Evolutionary conservation across 495 filamentous ascomycete genomes (phyloP).

Genomic region (Aspergillus campestris): DNA sequence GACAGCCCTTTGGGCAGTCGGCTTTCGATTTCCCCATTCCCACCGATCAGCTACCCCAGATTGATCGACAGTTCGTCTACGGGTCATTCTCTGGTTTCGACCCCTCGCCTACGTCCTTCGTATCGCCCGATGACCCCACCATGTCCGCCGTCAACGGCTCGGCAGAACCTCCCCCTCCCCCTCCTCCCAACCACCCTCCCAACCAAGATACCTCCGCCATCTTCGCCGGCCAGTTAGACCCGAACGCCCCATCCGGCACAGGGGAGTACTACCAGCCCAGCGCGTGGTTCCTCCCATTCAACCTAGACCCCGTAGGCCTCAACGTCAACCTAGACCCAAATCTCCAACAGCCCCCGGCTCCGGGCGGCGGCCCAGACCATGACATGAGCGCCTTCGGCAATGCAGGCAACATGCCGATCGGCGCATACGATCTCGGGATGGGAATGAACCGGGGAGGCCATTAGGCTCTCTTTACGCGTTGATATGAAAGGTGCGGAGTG

Average conservation of each 20-base stretch:
- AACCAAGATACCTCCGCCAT: conserved; percentile 18
- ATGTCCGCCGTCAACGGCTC: conserved; percentile 19
- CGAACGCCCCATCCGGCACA: conserved; percentile 30
- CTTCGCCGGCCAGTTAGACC: conserved; percentile 31
- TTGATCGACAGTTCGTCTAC: conserved; percentile 72
- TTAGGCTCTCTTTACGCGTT: no score
- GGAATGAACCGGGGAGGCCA: conserved; percentile 14
- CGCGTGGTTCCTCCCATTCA: conserved; percentile 95
- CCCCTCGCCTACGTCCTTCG: conserved; percentile 25
- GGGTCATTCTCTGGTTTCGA: conserved; percentile 65
- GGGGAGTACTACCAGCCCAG: conserved; percentile 48
- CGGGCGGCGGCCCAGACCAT: conserved; percentile 1
- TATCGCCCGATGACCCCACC: conserved; percentile 20
- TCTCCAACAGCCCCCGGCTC: conserved; percentile 6
- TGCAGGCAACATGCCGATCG: conserved; percentile 19
- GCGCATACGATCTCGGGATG: conserved; percentile 23
- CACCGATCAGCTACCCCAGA: conserved; percentile 44
- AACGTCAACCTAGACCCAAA: conserved; percentile 12
- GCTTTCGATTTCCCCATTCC: conserved; percentile 35
- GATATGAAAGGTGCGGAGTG: no score
- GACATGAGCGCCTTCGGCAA: conserved; percentile 20
- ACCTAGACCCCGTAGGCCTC: conserved; percentile 57
- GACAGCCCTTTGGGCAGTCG: conserved; percentile 30
- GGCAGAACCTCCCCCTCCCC: conserved; percentile 2
- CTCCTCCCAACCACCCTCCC: background rate